phyloP scores from a whole-genome alignment of 148 eudicot genomes.

The Fallopia convolvulus region DNA sequence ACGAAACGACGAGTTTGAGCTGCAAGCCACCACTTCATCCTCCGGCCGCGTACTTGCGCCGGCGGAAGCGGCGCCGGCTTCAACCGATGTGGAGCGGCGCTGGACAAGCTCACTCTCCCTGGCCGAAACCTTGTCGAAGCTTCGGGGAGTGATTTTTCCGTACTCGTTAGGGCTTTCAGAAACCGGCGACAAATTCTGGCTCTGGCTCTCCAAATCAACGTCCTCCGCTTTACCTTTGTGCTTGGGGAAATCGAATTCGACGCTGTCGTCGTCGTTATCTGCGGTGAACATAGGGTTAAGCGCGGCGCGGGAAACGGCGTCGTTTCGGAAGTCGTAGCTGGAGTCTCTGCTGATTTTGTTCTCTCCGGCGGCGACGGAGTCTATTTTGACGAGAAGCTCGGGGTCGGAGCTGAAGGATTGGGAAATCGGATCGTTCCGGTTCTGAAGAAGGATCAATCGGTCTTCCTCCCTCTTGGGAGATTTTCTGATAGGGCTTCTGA shows the following conservation, averaged over 20 bases:
- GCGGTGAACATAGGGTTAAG: neutral
- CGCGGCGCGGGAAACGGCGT: constrained; percentile 14
- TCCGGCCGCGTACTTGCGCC: constrained; percentile 11
- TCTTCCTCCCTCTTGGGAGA: constrained; percentile 27
- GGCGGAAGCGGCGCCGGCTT: constrained; percentile 10
- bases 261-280: constrained; percentile 12
- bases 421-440: constrained; percentile 21
- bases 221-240: constrained; percentile 1
- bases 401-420: constrained; percentile 20
- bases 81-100: constrained; percentile 14
- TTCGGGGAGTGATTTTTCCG: constrained; percentile 30
- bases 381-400: constrained; percentile 23
- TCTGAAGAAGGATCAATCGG: constrained; percentile 26
- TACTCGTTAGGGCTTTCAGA: constrained; percentile 27
- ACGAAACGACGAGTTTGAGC: constrained; percentile 48
- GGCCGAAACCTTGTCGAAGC: constrained; percentile 34
- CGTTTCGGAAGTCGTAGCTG: constrained; percentile 57
- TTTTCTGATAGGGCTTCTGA: constrained; percentile 18
- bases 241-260: constrained; percentile 25
- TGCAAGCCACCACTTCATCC: constrained; percentile 52
- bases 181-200: constrained; percentile 25
- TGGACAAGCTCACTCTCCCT: constrained; percentile 27
- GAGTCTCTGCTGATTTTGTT: constrained; percentile 36
- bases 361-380: constrained; percentile 5
- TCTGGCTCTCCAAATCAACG: constrained; percentile 22